Evolutionary conservation across 768 basidiomycete species (phyloP), one percentile per base, ranked within the genome.

Genomic region (Erythrobasidium yunnanense): DNA sequence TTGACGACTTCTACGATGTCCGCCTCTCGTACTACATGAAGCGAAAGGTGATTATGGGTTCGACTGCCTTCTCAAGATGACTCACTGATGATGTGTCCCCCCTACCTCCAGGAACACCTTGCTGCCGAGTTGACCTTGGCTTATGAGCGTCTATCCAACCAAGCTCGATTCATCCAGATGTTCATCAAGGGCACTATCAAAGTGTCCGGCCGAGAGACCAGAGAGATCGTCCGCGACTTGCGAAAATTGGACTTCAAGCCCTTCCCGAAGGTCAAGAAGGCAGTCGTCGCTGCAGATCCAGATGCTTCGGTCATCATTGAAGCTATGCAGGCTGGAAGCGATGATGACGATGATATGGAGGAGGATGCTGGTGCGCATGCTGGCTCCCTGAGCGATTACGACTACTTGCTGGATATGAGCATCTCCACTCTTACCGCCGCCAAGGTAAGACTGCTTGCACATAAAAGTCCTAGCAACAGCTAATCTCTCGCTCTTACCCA

Each of bases 111-210:
- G 91, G 90, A 93, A 74, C 81, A 81, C 76, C 81, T 92, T 56
- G 87, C 90, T 8, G 83, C 83, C 68, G 87, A 92, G 72, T 80
- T 99, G 30, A 86, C 90, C 71, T 78, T 77, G 46, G 83, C 84
- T 42, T 84, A 88, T 67, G 91, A 96, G 73, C 87, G 83, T 69
- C 79, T 96, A 18, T 85, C 84, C 62, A 97, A 97, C 75, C 95
- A 99, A 75, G 93, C 90, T 13, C 86, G 92, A 22, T 99, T 99
- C 77, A 85, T 99, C 54, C 83, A 90, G 76, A 92, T 96, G 91
- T 93, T 97, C 71, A 81, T 97, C 63, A 83, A 85, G 71, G 87
- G 83, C 74, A 79, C 90, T 73, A 81, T 97, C 20, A 76, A 81
- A 29, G 84, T 99, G 25, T 83, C 86, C 13, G 90, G 87, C 71